Evolutionary conservation across 441 rosid species (phyloP), one percentile per base, ranked within the genome.

Genomic region (Gossypium lobatum): DNA sequence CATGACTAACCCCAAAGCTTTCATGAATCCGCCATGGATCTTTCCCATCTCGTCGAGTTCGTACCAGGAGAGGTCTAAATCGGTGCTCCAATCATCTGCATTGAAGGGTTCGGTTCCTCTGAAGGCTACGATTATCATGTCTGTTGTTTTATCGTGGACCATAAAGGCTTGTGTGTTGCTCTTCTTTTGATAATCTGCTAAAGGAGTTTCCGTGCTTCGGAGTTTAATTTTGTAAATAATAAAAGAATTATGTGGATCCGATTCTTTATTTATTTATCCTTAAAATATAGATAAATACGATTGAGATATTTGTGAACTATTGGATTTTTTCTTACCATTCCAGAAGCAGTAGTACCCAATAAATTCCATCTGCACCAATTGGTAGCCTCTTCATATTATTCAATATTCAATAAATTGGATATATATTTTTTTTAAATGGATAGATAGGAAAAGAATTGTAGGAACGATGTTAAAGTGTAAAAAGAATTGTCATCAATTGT

Each of bases 11-110:
- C 91, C 91, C 46, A 89, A 46, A 14, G 91, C 91, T 83, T 83
- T 84, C 75, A 85, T 82, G 77, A 89, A 89, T 11, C 93, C 90
- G 0, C 83, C 77, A 17, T 89, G 91, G 54, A 88, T 68, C 39
- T 84, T 86, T 0, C 90, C 88, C 57, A 81, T 70, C 17, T 74
- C 62, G 6, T 73, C 77, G 5, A 87, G 6, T 53, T 87, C 88
- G 26, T 78, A 89, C 89, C 89, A 87, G 64, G 91, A 87, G 70
- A 87, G 9, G 69, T 89, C 91, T 0, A 87, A 50, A 67, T 86
- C 88, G 7, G 90, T 85, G 54, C 90, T 81, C 93, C 93, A 87
- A 64, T 82, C 90, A 28, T 84, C 83, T 1, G 83, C 73, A 34
- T 79, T 82, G 18, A 87, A 89, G 21, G 81, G 75, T 34, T 83